These are phyloP conservation scores for Vaccinium myrtillus DNA, from an alignment of 148 eudicot species.

Conservation along the genomic window DNA sequence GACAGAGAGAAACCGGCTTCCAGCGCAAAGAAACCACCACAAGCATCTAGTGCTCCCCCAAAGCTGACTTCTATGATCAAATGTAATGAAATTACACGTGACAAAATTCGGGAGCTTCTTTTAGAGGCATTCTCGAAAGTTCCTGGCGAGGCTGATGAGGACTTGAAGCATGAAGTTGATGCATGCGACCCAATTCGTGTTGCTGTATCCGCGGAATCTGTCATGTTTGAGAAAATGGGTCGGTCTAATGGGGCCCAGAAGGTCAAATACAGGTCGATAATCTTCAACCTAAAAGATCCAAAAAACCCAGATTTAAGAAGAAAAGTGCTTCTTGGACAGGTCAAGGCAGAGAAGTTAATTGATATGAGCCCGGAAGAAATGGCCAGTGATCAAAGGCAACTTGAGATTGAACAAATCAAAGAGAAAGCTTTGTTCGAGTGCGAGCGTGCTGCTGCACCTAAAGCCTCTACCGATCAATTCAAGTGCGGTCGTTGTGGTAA, in stretches of 20 bases:
- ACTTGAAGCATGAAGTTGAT: conserved; percentile 38
- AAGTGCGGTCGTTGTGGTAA: conserved; percentile 65
- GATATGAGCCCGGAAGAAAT: conserved; percentile 50
- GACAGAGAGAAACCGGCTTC: conserved; percentile 36
- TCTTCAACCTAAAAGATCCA: conserved; percentile 58
- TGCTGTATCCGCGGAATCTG: conserved; percentile 58
- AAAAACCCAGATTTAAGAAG: conserved; percentile 69
- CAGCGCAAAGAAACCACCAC: conserved; percentile 22
- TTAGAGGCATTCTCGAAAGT: conserved; percentile 52
- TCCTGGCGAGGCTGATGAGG: conserved; percentile 40
- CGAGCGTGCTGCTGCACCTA: conserved; percentile 51
- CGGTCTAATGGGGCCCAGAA: conserved; percentile 57
- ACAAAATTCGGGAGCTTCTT: conserved; percentile 55
- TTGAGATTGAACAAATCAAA: conserved; percentile 49
- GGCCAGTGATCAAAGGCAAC: conserved; percentile 62
- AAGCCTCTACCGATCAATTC: conserved; percentile 66
- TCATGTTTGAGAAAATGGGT: conserved; percentile 66
- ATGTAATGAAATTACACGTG: conserved; percentile 47
- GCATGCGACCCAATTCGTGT: conserved; percentile 61
- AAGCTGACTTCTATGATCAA: conserved; percentile 55
- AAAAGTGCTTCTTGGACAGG: conserved; percentile 50
- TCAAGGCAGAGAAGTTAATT: conserved; percentile 44
- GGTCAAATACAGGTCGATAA: conserved; percentile 54
- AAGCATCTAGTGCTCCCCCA: conserved; percentile 40
- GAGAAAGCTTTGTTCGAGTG: conserved; percentile 61